phyloP scores from a whole-genome alignment of 371 early-diverging fungal genomes.

The Syncephalastrum racemosum region DNA sequence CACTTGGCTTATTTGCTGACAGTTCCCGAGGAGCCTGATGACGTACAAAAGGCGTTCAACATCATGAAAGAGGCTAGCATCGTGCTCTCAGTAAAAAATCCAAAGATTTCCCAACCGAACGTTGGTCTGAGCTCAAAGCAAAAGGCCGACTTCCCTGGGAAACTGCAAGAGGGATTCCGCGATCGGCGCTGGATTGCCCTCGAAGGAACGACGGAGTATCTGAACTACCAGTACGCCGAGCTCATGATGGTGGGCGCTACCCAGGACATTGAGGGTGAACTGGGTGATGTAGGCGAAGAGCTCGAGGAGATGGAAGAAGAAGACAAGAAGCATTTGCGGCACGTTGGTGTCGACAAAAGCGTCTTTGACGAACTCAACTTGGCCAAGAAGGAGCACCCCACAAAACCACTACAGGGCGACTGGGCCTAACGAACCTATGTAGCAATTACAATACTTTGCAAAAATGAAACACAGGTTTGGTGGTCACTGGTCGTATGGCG shows the following conservation, averaged over 20 bases:
- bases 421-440: slow-evolving; percentile 22
- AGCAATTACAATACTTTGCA: too few species aligned
- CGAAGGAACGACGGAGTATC: slow-evolving; percentile 28
- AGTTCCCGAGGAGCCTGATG: slow-evolving; percentile 32
- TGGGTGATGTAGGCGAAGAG: slow-evolving; percentile 34
- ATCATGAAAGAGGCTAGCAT: slow-evolving; percentile 46
- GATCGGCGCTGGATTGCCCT: slow-evolving; percentile 35
- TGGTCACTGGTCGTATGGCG: too few species aligned
- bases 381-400: slow-evolving; percentile 19
- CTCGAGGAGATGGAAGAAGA: slow-evolving; percentile 27
- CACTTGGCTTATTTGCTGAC: slow-evolving; percentile 41
- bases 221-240: slow-evolving; percentile 36
- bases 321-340: slow-evolving; percentile 21
- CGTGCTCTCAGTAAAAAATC: slow-evolving; percentile 43
- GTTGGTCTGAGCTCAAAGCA: slow-evolving; percentile 26
- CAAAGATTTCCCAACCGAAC: slow-evolving; percentile 12
- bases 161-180: slow-evolving; percentile 22
- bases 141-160: slow-evolving; percentile 27
- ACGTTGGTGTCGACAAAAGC: slow-evolving; percentile 20
- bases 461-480: too few species aligned
- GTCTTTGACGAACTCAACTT: slow-evolving; percentile 30
- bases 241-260: slow-evolving; percentile 40
- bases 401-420: slow-evolving; percentile 30
- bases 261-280: slow-evolving; percentile 29
- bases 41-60: slow-evolving; percentile 49